Evolutionary conservation across 2,329 filamentous ascomycete genomes (phyloP), one percentile per base, ranked within the genome.

Genomic region (Cordyceps cateniannulata): DNA sequence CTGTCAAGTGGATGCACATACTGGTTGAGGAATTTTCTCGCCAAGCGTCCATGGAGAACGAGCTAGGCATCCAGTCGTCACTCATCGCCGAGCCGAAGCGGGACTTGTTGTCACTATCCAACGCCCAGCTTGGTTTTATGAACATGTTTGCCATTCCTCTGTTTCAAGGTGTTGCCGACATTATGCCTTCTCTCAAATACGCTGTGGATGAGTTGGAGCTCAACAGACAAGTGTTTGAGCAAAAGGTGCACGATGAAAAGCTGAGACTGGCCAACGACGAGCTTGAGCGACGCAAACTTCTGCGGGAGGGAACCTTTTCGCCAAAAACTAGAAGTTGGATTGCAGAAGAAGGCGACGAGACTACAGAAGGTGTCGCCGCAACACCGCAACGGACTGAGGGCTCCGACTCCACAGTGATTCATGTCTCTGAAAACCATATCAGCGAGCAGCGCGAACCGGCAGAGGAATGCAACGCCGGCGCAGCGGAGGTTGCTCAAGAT

Each of bases 11-110:
- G 95, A 96, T 95, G 68, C 84, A 89, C 68, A 93, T 96, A 51
- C 80, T 99, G n/a, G 93, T 95, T 18, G 90, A 96, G 64, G 95
- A 99, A 71, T 98, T 98, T 68, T 88, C 93, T 42, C 87, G 95
- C 55, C 95, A 99, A 75, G 91, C 91, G 1, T 85, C 88, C 16
- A 96, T 98, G 89, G 95, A 99, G 74, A 80, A 81, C 61, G 91
- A 96, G 69, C 83, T 98, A 24, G 85, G 90, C 20, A 96, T 99
- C 69, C 86, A 88, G 51, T 93, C 93, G 0, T 93, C 93, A 32
- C 81, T 99, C 3, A 91, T 96, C 68, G 87, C 93, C 1, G 86
- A 88, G 3, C 91, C 95, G 45, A 86, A 91, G 62, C 90, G 93
- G 67, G 93, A 97, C 67, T 81, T 89, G 35, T 79, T 91, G 63